A percentile compares a stretch with the other conserved stretches of the same genome.
Evolutionary conservation across 148 eudicot species (phyloP).

Genomic region (Cornus controversa): DNA sequence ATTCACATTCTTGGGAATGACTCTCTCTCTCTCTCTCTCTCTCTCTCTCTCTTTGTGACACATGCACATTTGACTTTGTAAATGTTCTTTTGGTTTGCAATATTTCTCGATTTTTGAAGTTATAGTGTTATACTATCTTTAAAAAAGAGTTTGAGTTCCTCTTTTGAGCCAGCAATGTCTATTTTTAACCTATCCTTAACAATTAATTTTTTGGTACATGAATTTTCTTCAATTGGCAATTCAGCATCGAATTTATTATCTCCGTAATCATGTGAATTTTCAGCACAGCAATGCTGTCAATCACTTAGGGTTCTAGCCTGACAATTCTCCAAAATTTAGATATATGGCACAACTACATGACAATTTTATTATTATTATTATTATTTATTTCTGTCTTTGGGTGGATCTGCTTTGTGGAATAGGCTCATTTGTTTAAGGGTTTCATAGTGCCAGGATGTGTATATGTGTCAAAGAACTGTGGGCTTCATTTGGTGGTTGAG

Average conservation of each 20-base stretch:
- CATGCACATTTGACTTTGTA: not conserved
- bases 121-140: not conserved
- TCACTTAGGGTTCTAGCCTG: not conserved
- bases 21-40: not conserved
- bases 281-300: not conserved
- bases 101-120: not conserved
- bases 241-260: not conserved
- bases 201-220: not conserved
- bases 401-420: no score
- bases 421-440: no score
- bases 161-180: not conserved
- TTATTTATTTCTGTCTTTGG: no score
- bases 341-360: not conserved
- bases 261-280: not conserved
- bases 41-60: not conserved
- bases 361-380: no score
- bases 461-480: not conserved
- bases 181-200: not conserved
- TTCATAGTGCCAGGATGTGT: not conserved
- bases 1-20: not conserved
- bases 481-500: not conserved
- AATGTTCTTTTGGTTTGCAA: not conserved
- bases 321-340: not conserved
- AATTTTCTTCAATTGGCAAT: not conserved
- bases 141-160: not conserved